Base-by-base conservation (phyloP, 192 early-diverging fungal genomes). In the Podila horticola region DNA sequence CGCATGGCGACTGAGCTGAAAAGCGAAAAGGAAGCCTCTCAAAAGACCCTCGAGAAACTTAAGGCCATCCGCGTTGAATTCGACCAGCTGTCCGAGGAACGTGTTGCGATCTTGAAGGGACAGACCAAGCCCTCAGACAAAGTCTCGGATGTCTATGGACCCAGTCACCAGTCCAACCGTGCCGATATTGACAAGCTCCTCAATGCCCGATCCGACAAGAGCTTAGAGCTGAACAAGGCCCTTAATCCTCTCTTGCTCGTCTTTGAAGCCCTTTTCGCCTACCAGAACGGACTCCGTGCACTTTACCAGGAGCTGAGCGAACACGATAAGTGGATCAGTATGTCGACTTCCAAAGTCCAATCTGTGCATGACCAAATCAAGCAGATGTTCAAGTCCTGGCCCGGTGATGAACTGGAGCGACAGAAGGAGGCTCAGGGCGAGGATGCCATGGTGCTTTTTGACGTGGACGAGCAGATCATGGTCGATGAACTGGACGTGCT, bases 341-440 rank as follows among this genome's bases (percentile, higher is more conserved):
- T 61, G 11, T 72, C 71, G 2, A 38, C 29, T 5, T 66, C 64
- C 24, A 81, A 69, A 33, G 66, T 81, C 8, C 77, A 73, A 33
- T 69, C 66, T 19, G 67, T 62, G 0, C 77, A 81, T 2, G 77
- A 81, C 2, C 77, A 81, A 29, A 73, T 81, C 62, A 69, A 65
- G 48, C 66, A 81, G 22, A 81, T 81, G 77, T 81, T 81, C n/a
- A 63, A 55, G 30, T 69, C 71, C 24, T 81, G 77, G 77, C 77
- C 77, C 9, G 77, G 77, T 7, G 67, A 81, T 55, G 77, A 73
- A 41, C 55, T 73, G 6, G 77, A 81, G 58, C 59, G 30, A 61
- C 70, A 81, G 58, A 45, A 65, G 59, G 66, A 62, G 55, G 60
- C n/a, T 36, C 69, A 72, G 9, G 28, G 30, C 3, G 60, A 69